A percentile compares a stretch with the other conserved stretches of the same genome.
These are phyloP conservation scores for Hypoxylon lienhwacheense DNA, from an alignment of 495 filamentous ascomycete species.

Conservation along the genomic window DNA sequence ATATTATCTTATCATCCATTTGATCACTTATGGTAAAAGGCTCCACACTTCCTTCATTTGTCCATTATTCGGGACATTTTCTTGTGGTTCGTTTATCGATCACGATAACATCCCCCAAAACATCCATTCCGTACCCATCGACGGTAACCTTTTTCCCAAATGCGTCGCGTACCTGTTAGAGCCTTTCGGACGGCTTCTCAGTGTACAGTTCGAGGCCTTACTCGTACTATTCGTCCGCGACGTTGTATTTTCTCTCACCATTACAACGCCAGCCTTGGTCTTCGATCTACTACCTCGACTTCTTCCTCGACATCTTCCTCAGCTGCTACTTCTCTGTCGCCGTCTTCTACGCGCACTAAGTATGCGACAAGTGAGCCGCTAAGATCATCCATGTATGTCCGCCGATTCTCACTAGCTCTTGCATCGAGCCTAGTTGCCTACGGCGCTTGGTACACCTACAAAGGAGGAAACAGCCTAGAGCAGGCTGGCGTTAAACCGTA, in stretches of 20 bases:
- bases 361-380: constrained; percentile 44
- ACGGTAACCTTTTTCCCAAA: constrained; percentile 37
- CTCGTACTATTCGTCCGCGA: constrained; percentile 44
- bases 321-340: constrained; percentile 17
- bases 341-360: constrained; percentile 27
- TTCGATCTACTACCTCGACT: constrained; percentile 21
- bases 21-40: background rate
- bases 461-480: constrained; percentile 38
- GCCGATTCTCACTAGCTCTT: constrained; percentile 47
- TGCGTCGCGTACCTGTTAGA: constrained; percentile 52
- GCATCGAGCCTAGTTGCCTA: constrained; percentile 54
- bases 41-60: constrained; percentile 12
- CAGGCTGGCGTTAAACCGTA: constrained; percentile 35
- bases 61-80: constrained; percentile 12
- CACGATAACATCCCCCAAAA: constrained; percentile 14
- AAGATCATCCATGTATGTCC: constrained; percentile 54
- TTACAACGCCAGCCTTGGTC: constrained; percentile 23
- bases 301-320: constrained; percentile 6
- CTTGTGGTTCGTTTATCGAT: constrained; percentile 25
- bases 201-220: constrained; percentile 45
- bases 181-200: constrained; percentile 50
- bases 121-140: constrained; percentile 12
- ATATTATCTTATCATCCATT: no score
- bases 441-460: constrained; percentile 54
- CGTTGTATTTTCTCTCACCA: constrained; percentile 28